phyloP scores from a whole-genome alignment of 1,284 basidiomycete species.

The Moesziomyces sp. region DNA sequence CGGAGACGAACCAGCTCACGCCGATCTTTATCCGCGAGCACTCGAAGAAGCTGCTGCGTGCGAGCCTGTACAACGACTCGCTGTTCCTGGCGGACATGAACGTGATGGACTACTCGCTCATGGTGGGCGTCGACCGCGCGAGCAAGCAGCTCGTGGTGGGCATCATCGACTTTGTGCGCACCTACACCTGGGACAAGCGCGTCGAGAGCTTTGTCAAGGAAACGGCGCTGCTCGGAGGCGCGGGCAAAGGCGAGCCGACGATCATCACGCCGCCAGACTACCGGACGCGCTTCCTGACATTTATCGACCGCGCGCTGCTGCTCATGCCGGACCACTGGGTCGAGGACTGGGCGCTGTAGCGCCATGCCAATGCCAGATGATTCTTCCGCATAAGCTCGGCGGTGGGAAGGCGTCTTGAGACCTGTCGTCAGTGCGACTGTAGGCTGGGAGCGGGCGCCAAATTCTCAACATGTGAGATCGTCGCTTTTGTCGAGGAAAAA shows the following conservation, averaged over 20 bases:
- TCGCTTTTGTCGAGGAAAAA: background rate
- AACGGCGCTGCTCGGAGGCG: conserved; percentile 82
- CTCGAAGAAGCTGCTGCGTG: conserved; percentile 88
- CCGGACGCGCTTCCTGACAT: conserved; percentile 63
- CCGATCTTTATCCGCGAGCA: conserved; percentile 96
- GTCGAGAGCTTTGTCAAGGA: conserved; percentile 98
- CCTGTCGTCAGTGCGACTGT: background rate
- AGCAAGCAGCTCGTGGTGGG: conserved; percentile 77
- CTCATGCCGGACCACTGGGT: conserved; percentile 63
- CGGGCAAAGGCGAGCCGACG: conserved; percentile 64
- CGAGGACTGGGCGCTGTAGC: conserved; percentile 49
- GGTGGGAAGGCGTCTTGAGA: background rate
- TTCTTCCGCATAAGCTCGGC: background rate
- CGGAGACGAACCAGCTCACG: conserved; percentile 72
- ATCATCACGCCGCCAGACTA: conserved; percentile 67
- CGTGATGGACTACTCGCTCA: conserved; percentile 95
- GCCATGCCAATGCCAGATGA: background rate
- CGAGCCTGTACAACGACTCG: conserved; percentile 88
- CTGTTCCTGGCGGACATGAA: conserved; percentile 91
- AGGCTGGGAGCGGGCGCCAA: background rate
- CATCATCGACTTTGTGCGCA: conserved; percentile 95
- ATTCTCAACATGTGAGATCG: background rate
- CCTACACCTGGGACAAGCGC: conserved; percentile 98
- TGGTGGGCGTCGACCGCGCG: conserved; percentile 79
- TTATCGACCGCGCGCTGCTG: conserved; percentile 60